A percentile compares a stretch with the other conserved stretches of the same genome.
Evolutionary conservation across 805 yeast genomes (phyloP).

Genomic region (Candida arabinofermentans): DNA sequence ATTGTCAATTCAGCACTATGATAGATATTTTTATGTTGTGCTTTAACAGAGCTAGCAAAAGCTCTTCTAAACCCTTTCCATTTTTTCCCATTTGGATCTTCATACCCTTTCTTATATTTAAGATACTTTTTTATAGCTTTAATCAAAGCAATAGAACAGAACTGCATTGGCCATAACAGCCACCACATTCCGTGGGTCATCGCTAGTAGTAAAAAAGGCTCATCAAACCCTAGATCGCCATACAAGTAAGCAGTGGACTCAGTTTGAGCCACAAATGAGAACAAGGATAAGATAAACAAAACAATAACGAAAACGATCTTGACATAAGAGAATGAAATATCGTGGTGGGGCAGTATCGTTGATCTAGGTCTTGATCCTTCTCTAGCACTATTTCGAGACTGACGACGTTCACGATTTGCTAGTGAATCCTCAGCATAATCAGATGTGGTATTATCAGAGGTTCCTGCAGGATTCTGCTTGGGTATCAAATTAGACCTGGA

Average conservation of each 20-base stretch:
- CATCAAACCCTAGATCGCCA: slow-evolving; percentile 48
- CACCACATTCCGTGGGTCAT: slow-evolving; percentile 81
- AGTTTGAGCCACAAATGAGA: slow-evolving; percentile 73
- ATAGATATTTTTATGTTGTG: slow-evolving; percentile 40
- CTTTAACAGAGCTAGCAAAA: slow-evolving; percentile 34
- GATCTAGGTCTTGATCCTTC: not conserved
- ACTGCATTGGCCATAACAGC: slow-evolving; percentile 68
- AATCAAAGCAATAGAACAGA: slow-evolving; percentile 41
- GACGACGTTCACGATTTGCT: not conserved
- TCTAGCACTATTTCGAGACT: not conserved
- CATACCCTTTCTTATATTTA: slow-evolving; percentile 15
- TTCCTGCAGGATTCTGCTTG: not conserved
- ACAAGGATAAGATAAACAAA: slow-evolving; percentile 45
- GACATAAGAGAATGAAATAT: slow-evolving; percentile 28
- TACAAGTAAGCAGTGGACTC: slow-evolving; percentile 74
- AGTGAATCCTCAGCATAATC: not conserved
- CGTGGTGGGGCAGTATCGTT: slow-evolving; percentile 8
- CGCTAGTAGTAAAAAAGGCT: slow-evolving; percentile 63
- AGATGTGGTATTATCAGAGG: not conserved
- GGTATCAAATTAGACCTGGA: not conserved
- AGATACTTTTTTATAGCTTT: slow-evolving; percentile 36
- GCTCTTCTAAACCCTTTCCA: slow-evolving; percentile 32
- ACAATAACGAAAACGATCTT: slow-evolving; percentile 42
- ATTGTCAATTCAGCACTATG: slow-evolving; percentile 35
- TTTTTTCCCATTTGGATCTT: slow-evolving; percentile 18